phyloP scores from a whole-genome alignment of 2,329 filamentous ascomycete species.

The Colletotrichum musae region DNA sequence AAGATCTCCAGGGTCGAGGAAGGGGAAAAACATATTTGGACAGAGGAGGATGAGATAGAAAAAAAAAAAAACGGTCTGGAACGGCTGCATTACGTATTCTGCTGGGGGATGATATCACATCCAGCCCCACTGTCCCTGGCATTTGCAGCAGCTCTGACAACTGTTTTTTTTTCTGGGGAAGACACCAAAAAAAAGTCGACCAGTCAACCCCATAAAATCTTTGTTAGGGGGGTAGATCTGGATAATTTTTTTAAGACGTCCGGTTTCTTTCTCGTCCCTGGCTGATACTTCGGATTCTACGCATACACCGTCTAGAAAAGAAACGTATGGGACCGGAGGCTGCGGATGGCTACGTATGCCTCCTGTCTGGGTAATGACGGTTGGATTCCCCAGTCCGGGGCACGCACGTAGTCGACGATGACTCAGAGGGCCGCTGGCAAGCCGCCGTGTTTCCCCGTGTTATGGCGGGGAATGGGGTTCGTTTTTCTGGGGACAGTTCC shows the following conservation, averaged over 20 bases:
- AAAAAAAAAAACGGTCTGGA: conserved; percentile 28
- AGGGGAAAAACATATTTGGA: neutral
- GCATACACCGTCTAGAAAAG: conserved; percentile 17
- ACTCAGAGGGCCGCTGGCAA: conserved; percentile 17
- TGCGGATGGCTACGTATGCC: conserved; percentile 20
- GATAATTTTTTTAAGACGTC: conserved; percentile 20
- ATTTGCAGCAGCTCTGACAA: conserved; percentile 15
- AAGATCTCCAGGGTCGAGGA: neutral
- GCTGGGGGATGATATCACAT: conserved; percentile 39
- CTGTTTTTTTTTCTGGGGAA: conserved; percentile 11
- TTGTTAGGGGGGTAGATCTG: conserved; percentile 5
- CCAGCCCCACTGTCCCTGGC: conserved; percentile 37
- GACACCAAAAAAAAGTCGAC: neutral
- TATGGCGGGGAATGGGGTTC: conserved; percentile 24
- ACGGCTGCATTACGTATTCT: conserved; percentile 38
- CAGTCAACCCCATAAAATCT: conserved; percentile 21
- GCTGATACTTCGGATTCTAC: conserved; percentile 4
- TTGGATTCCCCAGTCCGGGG: conserved; percentile 19
- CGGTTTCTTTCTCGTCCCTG: neutral
- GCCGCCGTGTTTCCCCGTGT: conserved; percentile 24
- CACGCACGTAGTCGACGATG: conserved; percentile 10
- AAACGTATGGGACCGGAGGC: conserved; percentile 22
- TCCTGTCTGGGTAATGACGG: conserved; percentile 9
- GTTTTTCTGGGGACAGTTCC: conserved; percentile 24
- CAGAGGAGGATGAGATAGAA: neutral